Conservation (phyloP, 225 moss, liverwort and hornwort genomes). For the Thuidium tamariscinum region DNA sequence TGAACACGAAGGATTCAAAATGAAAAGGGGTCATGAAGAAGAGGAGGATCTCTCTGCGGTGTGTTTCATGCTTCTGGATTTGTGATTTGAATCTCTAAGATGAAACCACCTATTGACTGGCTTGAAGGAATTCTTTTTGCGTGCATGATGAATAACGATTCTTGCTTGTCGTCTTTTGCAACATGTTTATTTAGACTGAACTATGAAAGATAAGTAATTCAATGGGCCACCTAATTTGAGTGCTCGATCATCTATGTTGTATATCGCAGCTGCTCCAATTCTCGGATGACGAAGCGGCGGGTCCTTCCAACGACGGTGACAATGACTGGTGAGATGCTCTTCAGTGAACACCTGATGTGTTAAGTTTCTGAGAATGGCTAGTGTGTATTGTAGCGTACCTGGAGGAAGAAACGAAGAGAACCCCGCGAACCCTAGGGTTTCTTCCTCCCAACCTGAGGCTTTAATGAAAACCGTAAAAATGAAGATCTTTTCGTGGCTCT, state of each 20-base stretch:
- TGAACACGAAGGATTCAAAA: neutral
- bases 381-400: neutral
- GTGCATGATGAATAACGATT: neutral
- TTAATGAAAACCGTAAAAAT: neutral
- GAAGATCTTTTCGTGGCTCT: neutral
- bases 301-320: neutral
- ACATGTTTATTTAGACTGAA: neutral
- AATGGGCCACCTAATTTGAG: neutral
- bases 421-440: neutral
- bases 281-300: neutral
- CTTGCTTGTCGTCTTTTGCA: neutral
- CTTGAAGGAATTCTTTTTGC: neutral
- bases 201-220: neutral
- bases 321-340: neutral
- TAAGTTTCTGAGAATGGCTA: neutral
- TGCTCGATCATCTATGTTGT: neutral
- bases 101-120: neutral
- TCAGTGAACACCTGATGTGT: neutral
- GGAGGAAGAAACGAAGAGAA: neutral
- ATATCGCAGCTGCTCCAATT: neutral
- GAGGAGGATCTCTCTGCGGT: neutral
- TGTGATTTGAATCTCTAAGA: neutral
- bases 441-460: neutral
- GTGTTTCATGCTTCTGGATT: neutral
- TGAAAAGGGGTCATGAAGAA: neutral